Evolutionary conservation across 768 basidiomycete species (phyloP).

Genomic region (Mycena vulgaris): DNA sequence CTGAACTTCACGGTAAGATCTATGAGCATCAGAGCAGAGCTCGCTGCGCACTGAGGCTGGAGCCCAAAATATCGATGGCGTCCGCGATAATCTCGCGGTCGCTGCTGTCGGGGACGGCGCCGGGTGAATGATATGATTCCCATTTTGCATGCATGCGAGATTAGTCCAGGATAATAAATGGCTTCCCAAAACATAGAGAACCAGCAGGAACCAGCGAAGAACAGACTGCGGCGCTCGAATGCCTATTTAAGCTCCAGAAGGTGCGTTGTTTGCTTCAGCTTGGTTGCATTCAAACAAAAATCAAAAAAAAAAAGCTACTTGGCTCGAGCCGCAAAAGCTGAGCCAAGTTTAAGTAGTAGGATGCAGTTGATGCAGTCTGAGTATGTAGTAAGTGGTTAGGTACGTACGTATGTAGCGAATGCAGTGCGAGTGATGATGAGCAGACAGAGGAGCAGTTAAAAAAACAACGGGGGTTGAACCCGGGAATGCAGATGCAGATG

Average conservation of each 20-base stretch:
- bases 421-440: constrained; percentile 28
- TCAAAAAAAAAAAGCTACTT: constrained; percentile 24
- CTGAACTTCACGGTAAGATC: no score
- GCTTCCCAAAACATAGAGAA: no score
- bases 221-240: no score
- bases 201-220: background rate
- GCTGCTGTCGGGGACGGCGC: no score
- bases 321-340: constrained; percentile 1
- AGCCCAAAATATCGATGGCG: no score
- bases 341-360: constrained; percentile 33
- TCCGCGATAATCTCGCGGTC: no score
- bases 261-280: constrained; percentile 9
- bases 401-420: constrained; percentile 29
- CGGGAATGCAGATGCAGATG: constrained; percentile 59
- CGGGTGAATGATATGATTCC: no score
- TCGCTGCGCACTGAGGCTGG: no score
- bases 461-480: constrained; percentile 91
- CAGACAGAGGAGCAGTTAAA: constrained; percentile 48
- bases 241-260: constrained; percentile 20
- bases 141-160: no score
- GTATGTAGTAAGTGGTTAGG: constrained; percentile 41
- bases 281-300: background rate
- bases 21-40: no score
- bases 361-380: constrained; percentile 74
- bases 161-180: no score